Conservation (phyloP, 768 basidiomycete genomes). For the Lentinula detonsa region DNA sequence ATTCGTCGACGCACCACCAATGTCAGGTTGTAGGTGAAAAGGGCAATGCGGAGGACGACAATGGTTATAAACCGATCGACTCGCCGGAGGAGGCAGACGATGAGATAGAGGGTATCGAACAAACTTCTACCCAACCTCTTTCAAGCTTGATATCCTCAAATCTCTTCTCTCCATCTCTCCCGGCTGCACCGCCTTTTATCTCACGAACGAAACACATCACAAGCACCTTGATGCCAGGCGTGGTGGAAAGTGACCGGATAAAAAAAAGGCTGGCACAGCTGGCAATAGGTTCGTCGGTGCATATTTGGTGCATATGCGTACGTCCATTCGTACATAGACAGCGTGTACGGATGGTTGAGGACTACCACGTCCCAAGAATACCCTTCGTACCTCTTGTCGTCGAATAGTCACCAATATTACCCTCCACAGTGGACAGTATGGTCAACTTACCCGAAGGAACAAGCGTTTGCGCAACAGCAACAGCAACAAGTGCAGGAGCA, state of each 20-base stretch:
- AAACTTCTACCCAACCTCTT: background rate
- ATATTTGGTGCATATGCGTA: background rate
- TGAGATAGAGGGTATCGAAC: background rate
- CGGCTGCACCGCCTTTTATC: background rate
- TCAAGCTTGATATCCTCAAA: conserved; percentile 1
- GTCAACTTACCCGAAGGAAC: background rate
- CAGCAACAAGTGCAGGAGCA: conserved; percentile 24
- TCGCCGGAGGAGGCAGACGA: background rate
- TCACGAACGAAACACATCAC: background rate
- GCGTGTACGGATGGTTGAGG: background rate
- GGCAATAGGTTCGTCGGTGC: conserved; percentile 1
- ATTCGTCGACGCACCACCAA: background rate
- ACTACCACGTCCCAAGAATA: background rate
- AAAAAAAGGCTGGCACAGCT: background rate
- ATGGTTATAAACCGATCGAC: background rate
- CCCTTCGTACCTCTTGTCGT: background rate
- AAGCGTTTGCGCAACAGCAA: background rate
- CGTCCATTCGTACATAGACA: background rate
- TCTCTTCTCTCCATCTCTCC: background rate
- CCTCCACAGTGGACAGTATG: background rate
- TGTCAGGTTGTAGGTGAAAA: background rate
- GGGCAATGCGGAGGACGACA: too few relatives aligned
- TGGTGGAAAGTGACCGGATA: background rate
- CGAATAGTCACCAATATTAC: background rate
- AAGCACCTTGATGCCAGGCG: background rate